Base-by-base conservation (phyloP, 495 filamentous ascomycete species). In the Barbatosphaeria neglecta region DNA sequence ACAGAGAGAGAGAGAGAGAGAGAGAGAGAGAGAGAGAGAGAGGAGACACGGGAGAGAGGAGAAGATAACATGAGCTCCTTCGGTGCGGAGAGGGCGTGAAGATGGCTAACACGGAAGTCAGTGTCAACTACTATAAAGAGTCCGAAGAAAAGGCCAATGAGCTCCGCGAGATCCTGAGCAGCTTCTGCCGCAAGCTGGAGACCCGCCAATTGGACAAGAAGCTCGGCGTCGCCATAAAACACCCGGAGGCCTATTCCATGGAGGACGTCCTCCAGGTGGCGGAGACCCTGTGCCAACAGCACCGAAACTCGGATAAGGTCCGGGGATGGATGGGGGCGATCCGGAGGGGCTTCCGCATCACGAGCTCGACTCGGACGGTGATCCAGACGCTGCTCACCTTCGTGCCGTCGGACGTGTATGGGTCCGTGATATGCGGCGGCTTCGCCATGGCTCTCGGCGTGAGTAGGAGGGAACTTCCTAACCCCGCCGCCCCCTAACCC, bases 361-460 rank as follows among this genome's bases (percentile, higher is more conserved):
- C 31, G 2, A 47, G 23, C 20, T 45, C 9, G 46, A 41, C 6
- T 19, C 43, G n/a, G 46, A 50, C 11, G 10, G 44, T 40, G 6
- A 41, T 51, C 17, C 27, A 38, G 8, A 42, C 16, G 13, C 37
- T 55, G 22, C 45, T 55, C 4, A 43, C 15, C 10, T 39, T 55
- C 45, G 20, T 51, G 3, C 52, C 52, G 10, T 46, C 45, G 24
- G 52, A 55, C 19, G 15, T 44, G 9, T 55, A 51, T 11, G 52
- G 52, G 17, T 51, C 52, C 9, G 37, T 55, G 9, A 51, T 55
- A 13, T 55, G 49, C 6, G 52, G 52, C 6, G 52, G 49, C 9
- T 49, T 55, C 24, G 40, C 49, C 16, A 8, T 55, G 38, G 51
- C 51, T 27, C 20, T 55, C 3, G 45, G 49, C 2, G 51, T 54